A percentile compares a stretch with the other conserved stretches of the same genome.
phyloP scores from a whole-genome alignment of 345 rosid genomes.

The Eutrema heterophyllum region DNA sequence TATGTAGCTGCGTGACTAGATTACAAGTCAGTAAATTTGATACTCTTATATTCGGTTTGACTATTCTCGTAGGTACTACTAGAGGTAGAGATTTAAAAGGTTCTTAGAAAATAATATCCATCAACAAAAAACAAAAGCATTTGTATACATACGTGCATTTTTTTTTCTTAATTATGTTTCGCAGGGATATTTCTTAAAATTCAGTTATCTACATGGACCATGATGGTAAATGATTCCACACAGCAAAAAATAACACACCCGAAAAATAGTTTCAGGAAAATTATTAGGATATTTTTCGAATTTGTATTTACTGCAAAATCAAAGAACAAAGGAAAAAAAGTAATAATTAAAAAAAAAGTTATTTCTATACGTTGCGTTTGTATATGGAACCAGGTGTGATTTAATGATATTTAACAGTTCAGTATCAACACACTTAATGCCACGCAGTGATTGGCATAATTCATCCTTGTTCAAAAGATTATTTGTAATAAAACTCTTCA shows the following conservation, averaged over 20 bases:
- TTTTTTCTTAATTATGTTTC: background rate
- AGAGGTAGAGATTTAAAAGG: constrained; percentile 23
- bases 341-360: background rate
- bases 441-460: background rate
- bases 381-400: background rate
- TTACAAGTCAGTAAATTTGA: constrained; percentile 23
- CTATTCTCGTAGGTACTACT: constrained; percentile 16
- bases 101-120: background rate
- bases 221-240: background rate
- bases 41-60: constrained; percentile 23
- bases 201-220: background rate
- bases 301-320: background rate
- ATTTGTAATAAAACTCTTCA: background rate
- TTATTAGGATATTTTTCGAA: background rate
- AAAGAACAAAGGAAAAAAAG: background rate
- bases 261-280: background rate
- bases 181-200: background rate
- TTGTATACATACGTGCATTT: background rate
- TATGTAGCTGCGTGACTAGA: constrained; percentile 24
- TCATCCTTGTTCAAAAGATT: background rate
- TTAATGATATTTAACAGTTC: too few species aligned
- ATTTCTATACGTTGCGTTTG: background rate
- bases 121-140: background rate
- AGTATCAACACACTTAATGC: too few species aligned
- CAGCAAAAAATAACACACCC: background rate